Base-by-base conservation (phyloP, 805 yeast genomes). In the Zygoascus tannicola region DNA sequence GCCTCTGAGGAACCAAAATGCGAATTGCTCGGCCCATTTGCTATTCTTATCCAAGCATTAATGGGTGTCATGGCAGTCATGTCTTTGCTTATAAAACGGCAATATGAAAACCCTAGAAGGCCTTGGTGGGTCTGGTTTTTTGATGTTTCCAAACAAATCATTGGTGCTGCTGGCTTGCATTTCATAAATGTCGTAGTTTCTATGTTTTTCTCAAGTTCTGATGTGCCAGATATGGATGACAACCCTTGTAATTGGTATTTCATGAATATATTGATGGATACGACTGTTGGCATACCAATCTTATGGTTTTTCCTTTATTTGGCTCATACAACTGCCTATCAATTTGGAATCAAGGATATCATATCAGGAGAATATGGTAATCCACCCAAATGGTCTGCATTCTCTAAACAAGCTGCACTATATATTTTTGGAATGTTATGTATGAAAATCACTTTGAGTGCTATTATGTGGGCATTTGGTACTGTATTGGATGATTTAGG, bases 221-320 rank as follows among this genome's bases (percentile, higher is more conserved):
- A 51, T 28, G 54, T 53, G 14, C 69, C 70, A 8, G 67, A 59
- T 44, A 50, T 62, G 21, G 59, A 64, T 32, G 75, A 73, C 40
- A 80, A 80, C 49, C 94, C 95, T 5, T 92, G 97, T 63, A 90
- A 85, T 53, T 92, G 96, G 92, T 90, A 92, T 66, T 90, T 90
- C 57, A 67, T 92, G 44, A 90, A 85, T 56, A 74, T 90, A 32
- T 70, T 90, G 22, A 75, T 90, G 58, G 98, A 90, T 61, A 88
- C 97, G 35, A 90, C 98, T 0, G 72, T 88, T 4, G 98, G 98
- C 0, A 90, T 90, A 2, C 94, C 94, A 4, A 74, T 90, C 2
- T 65, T 83, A 21, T 83, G 85, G 77, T 61, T 62, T 4, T 62
- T 68, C 20, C 68, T 88, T 22, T 73, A 73, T 46, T 22, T 51